Percentiles rank a stretch among this genome's conserved stretches.
phyloP scores from a whole-genome alignment of 768 basidiomycete genomes.

The Tricholoma saponaceum region DNA sequence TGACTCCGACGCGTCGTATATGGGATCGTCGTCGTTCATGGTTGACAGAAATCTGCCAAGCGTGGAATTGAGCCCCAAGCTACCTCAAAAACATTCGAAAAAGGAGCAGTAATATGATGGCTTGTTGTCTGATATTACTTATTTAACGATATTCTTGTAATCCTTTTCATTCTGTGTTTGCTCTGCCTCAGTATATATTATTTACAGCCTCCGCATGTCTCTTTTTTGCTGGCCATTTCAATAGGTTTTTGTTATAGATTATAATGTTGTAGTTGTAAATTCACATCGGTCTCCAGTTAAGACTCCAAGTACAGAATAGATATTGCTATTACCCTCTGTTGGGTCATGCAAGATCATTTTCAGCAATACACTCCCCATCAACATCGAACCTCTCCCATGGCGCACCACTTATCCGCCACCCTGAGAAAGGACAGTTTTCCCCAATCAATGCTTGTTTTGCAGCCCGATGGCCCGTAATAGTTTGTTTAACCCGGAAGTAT shows the following conservation, averaged over 20 bases:
- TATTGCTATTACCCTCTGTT: not conserved
- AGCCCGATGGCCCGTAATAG: slow-evolving; percentile 39
- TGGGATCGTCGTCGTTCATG: slow-evolving; percentile 7
- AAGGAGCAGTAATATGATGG: slow-evolving; percentile 7
- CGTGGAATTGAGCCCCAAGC: slow-evolving; percentile 10
- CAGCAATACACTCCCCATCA: slow-evolving; percentile 6
- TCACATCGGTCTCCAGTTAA: not conserved
- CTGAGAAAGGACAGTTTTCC: slow-evolving; percentile 44
- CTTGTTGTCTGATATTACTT: not conserved
- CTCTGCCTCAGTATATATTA: not conserved
- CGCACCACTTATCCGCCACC: slow-evolving; percentile 57
- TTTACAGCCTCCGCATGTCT: not conserved
- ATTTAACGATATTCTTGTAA: not conserved
- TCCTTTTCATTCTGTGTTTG: not conserved
- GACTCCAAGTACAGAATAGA: not conserved
- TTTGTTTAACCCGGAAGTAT: slow-evolving; percentile 44
- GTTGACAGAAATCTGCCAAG: not conserved
- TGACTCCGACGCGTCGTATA: slow-evolving; percentile 12
- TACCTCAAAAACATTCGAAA: slow-evolving; percentile 9
- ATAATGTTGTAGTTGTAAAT: not conserved
- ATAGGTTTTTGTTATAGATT: not conserved
- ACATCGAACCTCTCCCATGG: slow-evolving; percentile 48
- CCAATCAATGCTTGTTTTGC: slow-evolving; percentile 49
- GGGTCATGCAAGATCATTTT: not conserved
- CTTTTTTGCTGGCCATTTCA: not conserved